Conservation (phyloP, 805 yeast species). For the Kodamaea leandrae region DNA sequence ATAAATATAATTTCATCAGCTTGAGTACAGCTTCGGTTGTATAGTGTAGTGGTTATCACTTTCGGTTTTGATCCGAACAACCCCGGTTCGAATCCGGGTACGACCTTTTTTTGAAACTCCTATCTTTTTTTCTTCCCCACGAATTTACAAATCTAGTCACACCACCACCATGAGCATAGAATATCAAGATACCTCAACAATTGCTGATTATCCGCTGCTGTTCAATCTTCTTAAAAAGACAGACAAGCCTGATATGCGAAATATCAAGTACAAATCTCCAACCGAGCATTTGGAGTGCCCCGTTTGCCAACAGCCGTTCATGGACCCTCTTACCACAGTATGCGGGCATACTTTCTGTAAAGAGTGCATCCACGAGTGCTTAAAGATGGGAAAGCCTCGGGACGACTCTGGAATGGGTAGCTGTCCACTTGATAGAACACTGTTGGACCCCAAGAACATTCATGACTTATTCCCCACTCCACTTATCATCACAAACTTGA, state of each 20-base stretch:
- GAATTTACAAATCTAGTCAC: not conserved
- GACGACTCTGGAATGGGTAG: conserved; percentile 18
- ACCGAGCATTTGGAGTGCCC: conserved; percentile 48
- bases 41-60: conserved; percentile 82
- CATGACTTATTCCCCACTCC: conserved; percentile 52
- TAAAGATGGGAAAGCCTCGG: conserved; percentile 23
- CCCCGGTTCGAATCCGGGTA: conserved; percentile 86
- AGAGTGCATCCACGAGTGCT: conserved; percentile 17
- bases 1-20: too few relatives aligned
- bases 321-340: conserved; percentile 57
- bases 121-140: conserved; percentile 5
- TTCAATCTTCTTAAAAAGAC: conserved; percentile 15
- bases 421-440: conserved; percentile 64
- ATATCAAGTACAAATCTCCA: conserved; percentile 26
- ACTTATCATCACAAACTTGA: conserved; percentile 53
- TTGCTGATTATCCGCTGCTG: conserved; percentile 11
- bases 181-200: not conserved
- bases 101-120: conserved; percentile 44
- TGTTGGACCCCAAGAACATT: conserved; percentile 32
- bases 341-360: conserved; percentile 19
- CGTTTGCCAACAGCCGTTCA: conserved; percentile 64
- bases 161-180: not conserved
- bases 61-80: conserved; percentile 78
- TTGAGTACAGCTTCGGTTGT: conserved; percentile 29
- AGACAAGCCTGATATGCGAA: conserved; percentile 29